Conservation (phyloP, 192 early-diverging fungal species). For the Lobosporangium transversale region DNA sequence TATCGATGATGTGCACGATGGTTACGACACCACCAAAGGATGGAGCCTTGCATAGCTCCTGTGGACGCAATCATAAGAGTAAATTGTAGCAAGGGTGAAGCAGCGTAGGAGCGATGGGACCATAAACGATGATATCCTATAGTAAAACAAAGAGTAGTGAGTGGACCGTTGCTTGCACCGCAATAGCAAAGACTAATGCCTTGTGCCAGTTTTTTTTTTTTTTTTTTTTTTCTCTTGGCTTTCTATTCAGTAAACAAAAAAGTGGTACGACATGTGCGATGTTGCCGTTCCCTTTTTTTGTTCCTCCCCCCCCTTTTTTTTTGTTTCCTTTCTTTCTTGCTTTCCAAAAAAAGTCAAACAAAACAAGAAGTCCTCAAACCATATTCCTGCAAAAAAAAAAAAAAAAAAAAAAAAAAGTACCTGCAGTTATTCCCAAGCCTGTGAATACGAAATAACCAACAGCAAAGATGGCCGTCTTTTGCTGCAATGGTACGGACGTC, state of each 20-base stretch:
- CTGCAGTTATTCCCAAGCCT: conserved; percentile 85
- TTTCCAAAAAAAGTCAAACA: conserved; percentile 40
- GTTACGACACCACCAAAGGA: conserved; percentile 84
- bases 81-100: conserved; percentile 64
- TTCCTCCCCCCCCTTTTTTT: conserved; percentile 1
- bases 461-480: conserved; percentile 75
- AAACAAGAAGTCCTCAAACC: background rate
- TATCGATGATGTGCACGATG: conserved; percentile 88
- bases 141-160: too few relatives aligned
- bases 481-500: conserved; percentile 65
- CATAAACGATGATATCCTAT: conserved; percentile 83
- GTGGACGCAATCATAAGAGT: conserved; percentile 65
- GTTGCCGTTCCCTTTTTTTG: background rate
- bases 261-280: too few relatives aligned
- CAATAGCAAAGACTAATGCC: too few relatives aligned
- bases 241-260: too few relatives aligned
- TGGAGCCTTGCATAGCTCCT: conserved; percentile 82
- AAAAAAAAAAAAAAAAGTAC: conserved; percentile 37
- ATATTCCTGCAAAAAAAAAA: background rate
- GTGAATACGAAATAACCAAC: conserved; percentile 75
- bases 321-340: background rate
- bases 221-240: too few relatives aligned
- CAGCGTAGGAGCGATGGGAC: conserved; percentile 79
- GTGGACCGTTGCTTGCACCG: too few relatives aligned
- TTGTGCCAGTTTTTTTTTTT: too few relatives aligned